Evolutionary conservation across 2,329 filamentous ascomycete species (phyloP), one percentile per base, ranked within the genome.

Genomic region (Epichloe typhina): DNA sequence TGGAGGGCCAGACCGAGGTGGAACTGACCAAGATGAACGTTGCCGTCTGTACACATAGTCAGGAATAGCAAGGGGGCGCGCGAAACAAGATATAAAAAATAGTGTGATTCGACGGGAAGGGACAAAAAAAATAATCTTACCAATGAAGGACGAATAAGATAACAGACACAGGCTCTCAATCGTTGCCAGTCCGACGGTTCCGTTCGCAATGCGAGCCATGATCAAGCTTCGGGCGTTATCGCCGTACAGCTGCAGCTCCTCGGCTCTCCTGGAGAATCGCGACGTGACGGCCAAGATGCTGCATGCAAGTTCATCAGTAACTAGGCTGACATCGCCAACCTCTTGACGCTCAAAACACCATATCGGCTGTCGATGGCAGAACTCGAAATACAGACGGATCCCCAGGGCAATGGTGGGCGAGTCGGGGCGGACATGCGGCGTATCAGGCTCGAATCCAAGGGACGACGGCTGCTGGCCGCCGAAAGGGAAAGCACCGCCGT

Each of bases 161-260:
- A 76, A 64, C 4, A 76, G 59, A 58, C 74, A 76, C 7, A 76
- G 55, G 54, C 72, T 74, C 54, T 76, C 72, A 3, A 76, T 70
- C 0, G 73, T 76, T 15, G 67, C 62, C 2, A 76, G 59, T 47
- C 72, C 69, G 2, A 76, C 73, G 0, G 70, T 69, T 2, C 73
- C 73, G 52, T 74, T 73, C 1, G 73, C 72, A 37, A 76, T 70
- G 19, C 72, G 70, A 5, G 74, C 64, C 72, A 75, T 76, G 55
- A 64, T 67, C 55, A 66, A 58, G 50, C 59, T 69, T 61, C 61
- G 70, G 40, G 66, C 73, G 60, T 63, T 67, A 46, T 66, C 66
- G 41, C 63, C 61, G 40, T 69, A 68, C 5, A 64, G 49, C 50
- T 63, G 64, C 12, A 62, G 49, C 44, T 65, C 62, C 9, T 67